phyloP scores from a whole-genome alignment of 768 basidiomycete species.

The Hemileccinum rubropunctum region DNA sequence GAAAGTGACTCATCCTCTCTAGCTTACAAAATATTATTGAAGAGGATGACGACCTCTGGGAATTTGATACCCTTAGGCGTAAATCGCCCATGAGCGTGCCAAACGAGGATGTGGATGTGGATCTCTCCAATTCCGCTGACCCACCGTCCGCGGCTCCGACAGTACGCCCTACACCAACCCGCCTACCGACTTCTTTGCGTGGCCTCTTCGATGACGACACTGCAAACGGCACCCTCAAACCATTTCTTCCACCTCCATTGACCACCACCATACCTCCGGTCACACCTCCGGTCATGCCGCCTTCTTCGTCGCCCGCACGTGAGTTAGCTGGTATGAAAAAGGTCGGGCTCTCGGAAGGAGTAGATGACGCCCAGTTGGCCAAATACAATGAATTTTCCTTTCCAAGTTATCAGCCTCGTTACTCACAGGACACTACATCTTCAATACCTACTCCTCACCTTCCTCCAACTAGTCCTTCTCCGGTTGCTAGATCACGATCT shows the following conservation, averaged over 20 bases:
- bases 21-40: conserved; percentile 21
- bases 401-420: conserved; percentile 55
- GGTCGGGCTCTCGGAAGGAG: conserved; percentile 27
- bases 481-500: conserved; percentile 34
- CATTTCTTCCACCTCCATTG: conserved; percentile 32
- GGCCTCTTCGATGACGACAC: conserved; percentile 68
- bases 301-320: conserved; percentile 36
- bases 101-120: conserved; percentile 25
- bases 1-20: conserved; percentile 7
- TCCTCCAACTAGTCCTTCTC: conserved; percentile 31
- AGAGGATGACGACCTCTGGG: conserved; percentile 53
- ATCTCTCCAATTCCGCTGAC: conserved; percentile 13
- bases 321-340: conserved; percentile 35
- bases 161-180: conserved; percentile 47
- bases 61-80: conserved; percentile 70
- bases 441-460: conserved; percentile 23
- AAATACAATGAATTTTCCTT: conserved; percentile 54
- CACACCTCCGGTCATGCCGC: conserved; percentile 23
- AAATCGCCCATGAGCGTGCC: conserved; percentile 29
- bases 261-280: conserved; percentile 27
- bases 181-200: conserved; percentile 75
- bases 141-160: conserved; percentile 37
- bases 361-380: conserved; percentile 41
- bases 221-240: conserved; percentile 42
- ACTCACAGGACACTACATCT: conserved; percentile 50